Base-by-base conservation (phyloP, 1,139 yeast genomes). In the Scheffersomyces segobiensis region DNA sequence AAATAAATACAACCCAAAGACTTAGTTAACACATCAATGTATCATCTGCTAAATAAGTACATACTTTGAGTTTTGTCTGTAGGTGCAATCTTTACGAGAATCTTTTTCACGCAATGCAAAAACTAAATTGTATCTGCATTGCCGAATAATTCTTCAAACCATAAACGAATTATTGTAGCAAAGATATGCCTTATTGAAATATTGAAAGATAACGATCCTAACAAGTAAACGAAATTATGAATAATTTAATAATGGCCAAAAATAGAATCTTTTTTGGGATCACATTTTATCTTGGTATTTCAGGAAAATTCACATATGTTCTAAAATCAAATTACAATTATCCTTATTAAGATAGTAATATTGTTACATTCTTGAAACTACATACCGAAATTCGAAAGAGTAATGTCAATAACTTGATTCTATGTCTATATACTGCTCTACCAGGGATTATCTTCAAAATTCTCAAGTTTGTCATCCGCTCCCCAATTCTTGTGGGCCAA, bases 401-500 rank as follows among this genome's bases (percentile, higher is more conserved):
- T 19, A 19, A 19, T 21, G 22, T 48, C 50, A 48, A 14, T 19
- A 12, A 21, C 17, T 48, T 21, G 50, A 48, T 19, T 21, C 50
- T 48, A 32, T 32, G 17, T 32, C 42, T 32, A 32, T 12, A 2
- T 32, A 12, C 12, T 32, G 17, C 24, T 26, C 55, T 76, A 80
- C 87, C 87, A 83, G 2, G 86, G 87, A 63, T 83, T 83, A 17
- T 71, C 61, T 62, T 78, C 81, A 55, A 75, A 69, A 32, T 21
- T 20, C 24, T 48, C 50, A 21, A 48, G 24, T 48, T 48, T 48
- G 47, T 78, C 79, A 14, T 75, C 74, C 51, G 71, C 76, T 6
- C 80, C 83, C 84, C 84, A 81, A 49, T 75, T 74, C 65, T 81
- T 84, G 63, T 84, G 88, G 0, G 81, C 85, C 56, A 84, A 70